Percentiles rank a stretch among this genome's conserved stretches.
phyloP scores from a whole-genome alignment of 2,329 filamentous ascomycete species.

The Talaromyces sp. region DNA sequence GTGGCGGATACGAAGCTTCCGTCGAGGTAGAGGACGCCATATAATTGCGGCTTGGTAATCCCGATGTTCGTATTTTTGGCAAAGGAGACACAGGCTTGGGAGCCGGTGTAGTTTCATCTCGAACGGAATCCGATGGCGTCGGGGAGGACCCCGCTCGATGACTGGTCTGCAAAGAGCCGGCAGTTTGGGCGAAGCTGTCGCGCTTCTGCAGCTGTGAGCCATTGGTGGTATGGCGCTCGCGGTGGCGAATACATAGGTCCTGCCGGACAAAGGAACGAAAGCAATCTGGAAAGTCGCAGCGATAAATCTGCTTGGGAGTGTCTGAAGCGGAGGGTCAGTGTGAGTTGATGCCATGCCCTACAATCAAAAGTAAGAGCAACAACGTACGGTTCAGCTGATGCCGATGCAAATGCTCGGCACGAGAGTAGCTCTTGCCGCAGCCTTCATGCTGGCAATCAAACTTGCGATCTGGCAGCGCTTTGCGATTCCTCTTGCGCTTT shows the following conservation, averaged over 20 bases:
- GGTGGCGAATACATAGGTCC: constrained; percentile 82
- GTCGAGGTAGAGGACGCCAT: constrained; percentile 25
- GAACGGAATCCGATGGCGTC: constrained; percentile 20
- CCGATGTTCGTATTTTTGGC: constrained; percentile 4
- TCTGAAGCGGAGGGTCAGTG: constrained; percentile 47
- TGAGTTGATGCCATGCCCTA: not conserved
- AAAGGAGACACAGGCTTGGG: constrained; percentile 10
- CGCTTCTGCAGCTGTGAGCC: constrained; percentile 50
- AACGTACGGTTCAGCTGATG: constrained; percentile 86
- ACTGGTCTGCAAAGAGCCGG: constrained; percentile 16
- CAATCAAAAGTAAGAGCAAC: not conserved
- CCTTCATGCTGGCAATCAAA: constrained; percentile 80
- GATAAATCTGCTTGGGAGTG: constrained; percentile 90
- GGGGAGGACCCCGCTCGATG: constrained; percentile 20
- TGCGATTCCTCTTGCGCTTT: constrained; percentile 42
- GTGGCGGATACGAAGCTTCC: constrained; percentile 23
- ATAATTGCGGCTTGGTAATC: not conserved
- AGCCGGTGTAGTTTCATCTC: constrained; percentile 4
- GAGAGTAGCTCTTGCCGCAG: constrained; percentile 93
- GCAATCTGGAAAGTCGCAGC: constrained; percentile 89
- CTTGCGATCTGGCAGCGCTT: constrained; percentile 45
- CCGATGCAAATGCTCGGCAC: constrained; percentile 92
- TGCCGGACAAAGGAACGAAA: constrained; percentile 86
- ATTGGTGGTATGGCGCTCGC: constrained; percentile 69
- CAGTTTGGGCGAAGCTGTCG: constrained; percentile 39